phyloP scores from a whole-genome alignment of 805 yeast species.

The Maudiozyma serrabonitensis region DNA sequence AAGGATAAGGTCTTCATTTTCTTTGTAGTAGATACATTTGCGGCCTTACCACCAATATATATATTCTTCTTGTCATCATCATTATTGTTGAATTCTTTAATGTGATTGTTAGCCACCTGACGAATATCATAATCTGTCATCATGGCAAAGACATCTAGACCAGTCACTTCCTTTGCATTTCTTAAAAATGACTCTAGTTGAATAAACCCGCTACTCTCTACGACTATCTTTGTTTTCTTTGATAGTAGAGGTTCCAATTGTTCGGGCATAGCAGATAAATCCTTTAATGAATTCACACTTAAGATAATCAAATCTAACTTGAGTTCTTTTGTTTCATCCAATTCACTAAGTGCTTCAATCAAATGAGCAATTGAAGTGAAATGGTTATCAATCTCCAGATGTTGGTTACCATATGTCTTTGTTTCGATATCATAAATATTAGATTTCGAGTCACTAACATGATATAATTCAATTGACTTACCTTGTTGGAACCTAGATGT shows the following conservation, averaged over 20 bases:
- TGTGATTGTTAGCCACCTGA: constrained; percentile 22
- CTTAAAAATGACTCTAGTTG: constrained; percentile 56
- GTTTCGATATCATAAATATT: constrained; percentile 11
- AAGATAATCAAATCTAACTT: constrained; percentile 37
- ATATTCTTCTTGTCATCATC: constrained; percentile 23
- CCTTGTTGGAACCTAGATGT: constrained; percentile 18
- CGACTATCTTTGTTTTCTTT: constrained; percentile 39
- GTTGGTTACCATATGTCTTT: constrained; percentile 9
- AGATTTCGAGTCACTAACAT: constrained; percentile 17
- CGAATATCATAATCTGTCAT: constrained; percentile 53
- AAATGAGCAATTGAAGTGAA: constrained; percentile 18
- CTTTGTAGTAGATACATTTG: background rate
- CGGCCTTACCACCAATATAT: constrained; percentile 4
- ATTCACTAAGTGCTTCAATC: constrained; percentile 2
- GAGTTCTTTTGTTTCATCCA: background rate
- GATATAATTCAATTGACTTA: constrained; percentile 13
- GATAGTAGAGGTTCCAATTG: constrained; percentile 29
- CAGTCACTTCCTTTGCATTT: constrained; percentile 26
- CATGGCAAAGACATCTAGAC: constrained; percentile 37
- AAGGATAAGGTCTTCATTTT: background rate
- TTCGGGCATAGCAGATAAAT: constrained; percentile 33
- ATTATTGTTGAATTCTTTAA: constrained; percentile 21
- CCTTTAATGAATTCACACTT: constrained; percentile 39
- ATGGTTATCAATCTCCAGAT: constrained; percentile 14
- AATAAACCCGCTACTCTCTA: constrained; percentile 61